phyloP scores from a whole-genome alignment of 2,329 filamentous ascomycete genomes.

The Fusarium succisae region DNA sequence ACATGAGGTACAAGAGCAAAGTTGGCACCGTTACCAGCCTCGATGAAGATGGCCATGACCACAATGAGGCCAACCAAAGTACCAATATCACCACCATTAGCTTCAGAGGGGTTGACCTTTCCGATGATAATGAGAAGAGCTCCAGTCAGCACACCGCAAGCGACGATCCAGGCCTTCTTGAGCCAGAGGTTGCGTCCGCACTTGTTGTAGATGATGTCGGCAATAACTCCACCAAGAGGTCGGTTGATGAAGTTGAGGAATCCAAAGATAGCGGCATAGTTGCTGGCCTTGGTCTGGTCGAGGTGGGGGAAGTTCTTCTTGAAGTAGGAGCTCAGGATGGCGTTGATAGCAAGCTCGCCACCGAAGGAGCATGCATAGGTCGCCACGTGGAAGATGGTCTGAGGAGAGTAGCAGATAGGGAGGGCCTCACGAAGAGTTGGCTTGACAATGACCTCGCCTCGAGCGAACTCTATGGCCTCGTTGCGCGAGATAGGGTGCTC shows the following conservation, averaged over 20 bases:
- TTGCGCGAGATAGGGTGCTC: slow-evolving; percentile 59
- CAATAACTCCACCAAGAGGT: slow-evolving; percentile 69
- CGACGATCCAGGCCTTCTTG: slow-evolving; percentile 58
- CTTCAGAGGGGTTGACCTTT: slow-evolving; percentile 67
- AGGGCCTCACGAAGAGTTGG: slow-evolving; percentile 63
- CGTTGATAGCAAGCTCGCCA: slow-evolving; percentile 70
- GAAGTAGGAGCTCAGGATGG: slow-evolving; percentile 67
- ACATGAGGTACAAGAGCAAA: slow-evolving; percentile 90
- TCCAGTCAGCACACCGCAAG: slow-evolving; percentile 69
- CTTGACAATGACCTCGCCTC: slow-evolving; percentile 62
- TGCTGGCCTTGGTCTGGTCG: slow-evolving; percentile 63
- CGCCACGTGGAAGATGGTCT: slow-evolving; percentile 63
- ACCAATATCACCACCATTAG: slow-evolving; percentile 50
- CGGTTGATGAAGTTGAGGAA: slow-evolving; percentile 76
- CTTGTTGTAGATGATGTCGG: slow-evolving; percentile 60
- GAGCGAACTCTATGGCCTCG: slow-evolving; percentile 64
- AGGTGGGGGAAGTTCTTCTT: slow-evolving; percentile 67
- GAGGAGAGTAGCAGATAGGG: slow-evolving; percentile 58
- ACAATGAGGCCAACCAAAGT: slow-evolving; percentile 82
- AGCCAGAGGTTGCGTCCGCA: slow-evolving; percentile 48
- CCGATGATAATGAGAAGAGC: slow-evolving; percentile 70
- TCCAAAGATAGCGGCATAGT: slow-evolving; percentile 78
- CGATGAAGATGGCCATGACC: slow-evolving; percentile 82
- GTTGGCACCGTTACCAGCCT: slow-evolving; percentile 86
- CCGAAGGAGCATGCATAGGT: slow-evolving; percentile 73